A percentile compares a stretch with the other conserved stretches of the same genome.
These are phyloP conservation scores for Colletotrichum shisoi DNA, from an alignment of 2,329 filamentous ascomycete species.

Conservation along the genomic window DNA sequence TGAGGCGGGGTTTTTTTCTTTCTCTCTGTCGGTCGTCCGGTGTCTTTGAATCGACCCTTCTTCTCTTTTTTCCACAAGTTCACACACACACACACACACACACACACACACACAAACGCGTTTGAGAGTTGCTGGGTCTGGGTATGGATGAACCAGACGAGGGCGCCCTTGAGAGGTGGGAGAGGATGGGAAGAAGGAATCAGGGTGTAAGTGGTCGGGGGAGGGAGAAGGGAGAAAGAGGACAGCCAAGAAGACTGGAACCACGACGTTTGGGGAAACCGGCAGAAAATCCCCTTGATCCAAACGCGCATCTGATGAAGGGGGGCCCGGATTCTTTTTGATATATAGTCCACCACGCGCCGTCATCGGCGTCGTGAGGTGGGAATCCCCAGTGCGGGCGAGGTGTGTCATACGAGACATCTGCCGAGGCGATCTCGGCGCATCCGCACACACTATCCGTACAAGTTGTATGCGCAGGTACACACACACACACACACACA, in stretches of 20 bases:
- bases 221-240: not conserved
- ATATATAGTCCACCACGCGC: slow-evolving; percentile 37
- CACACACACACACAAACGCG: too few species aligned
- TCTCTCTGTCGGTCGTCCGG: slow-evolving; percentile 11
- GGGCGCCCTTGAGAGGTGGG: not conserved
- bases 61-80: not conserved
- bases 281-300: slow-evolving; percentile 8
- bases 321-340: slow-evolving; percentile 23
- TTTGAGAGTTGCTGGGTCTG: not conserved
- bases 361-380: slow-evolving; percentile 34
- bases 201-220: not conserved
- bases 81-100: too few species aligned
- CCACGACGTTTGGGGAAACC: slow-evolving; percentile 19
- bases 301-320: not conserved
- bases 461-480: too few species aligned
- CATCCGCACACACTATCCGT: slow-evolving; percentile 13
- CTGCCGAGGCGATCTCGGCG: slow-evolving; percentile 36
- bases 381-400: slow-evolving; percentile 21
- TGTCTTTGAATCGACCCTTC: not conserved
- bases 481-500: too few species aligned
- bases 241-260: not conserved
- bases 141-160: not conserved
- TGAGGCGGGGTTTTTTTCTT: not conserved
- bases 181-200: too few species aligned
- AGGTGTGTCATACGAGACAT: slow-evolving; percentile 32